Conservation (phyloP, 2,329 filamentous ascomycete species). For the Aspergillus pseudoterreus region DNA sequence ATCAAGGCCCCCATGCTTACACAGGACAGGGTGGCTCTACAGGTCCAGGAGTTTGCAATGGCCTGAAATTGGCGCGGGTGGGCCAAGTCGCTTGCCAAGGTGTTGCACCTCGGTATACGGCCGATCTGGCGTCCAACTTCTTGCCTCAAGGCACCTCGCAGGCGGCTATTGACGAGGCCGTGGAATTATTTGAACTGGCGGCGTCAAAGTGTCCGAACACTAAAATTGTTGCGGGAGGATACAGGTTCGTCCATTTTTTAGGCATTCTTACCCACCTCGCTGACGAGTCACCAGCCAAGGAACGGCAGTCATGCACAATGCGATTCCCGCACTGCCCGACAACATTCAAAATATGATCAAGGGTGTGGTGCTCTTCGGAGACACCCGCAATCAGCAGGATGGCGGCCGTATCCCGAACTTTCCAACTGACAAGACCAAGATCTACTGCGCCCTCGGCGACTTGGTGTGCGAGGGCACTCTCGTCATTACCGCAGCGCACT, state of each 20-base stretch:
- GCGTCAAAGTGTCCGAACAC: constrained; percentile 12
- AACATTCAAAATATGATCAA: constrained; percentile 30
- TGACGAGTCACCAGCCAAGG: constrained; percentile 30
- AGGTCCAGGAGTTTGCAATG: constrained; percentile 5
- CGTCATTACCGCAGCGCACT: constrained; percentile 28
- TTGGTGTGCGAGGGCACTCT: constrained; percentile 47
- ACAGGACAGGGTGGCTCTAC: constrained; percentile 2
- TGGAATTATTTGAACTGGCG: constrained; percentile 7
- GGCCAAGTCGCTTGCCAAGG: constrained; percentile 13
- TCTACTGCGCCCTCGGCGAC: constrained; percentile 48
- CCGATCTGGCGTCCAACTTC: constrained; percentile 10
- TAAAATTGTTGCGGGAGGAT: constrained; percentile 12
- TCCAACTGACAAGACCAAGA: constrained; percentile 41
- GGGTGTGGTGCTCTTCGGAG: constrained; percentile 42
- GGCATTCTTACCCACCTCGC: not conserved
- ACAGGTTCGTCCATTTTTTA: not conserved
- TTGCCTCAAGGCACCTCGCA: constrained; percentile 8
- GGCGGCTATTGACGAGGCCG: constrained; percentile 9
- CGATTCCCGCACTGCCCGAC: constrained; percentile 33
- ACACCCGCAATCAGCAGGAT: constrained; percentile 42
- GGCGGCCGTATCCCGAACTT: constrained; percentile 39
- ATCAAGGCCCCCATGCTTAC: not conserved
- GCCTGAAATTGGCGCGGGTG: not conserved
- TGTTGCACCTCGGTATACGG: constrained; percentile 10
- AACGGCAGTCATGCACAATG: constrained; percentile 41